phyloP scores from a whole-genome alignment of 2,329 filamentous ascomycete species.

The Aureobasidium sp. region DNA sequence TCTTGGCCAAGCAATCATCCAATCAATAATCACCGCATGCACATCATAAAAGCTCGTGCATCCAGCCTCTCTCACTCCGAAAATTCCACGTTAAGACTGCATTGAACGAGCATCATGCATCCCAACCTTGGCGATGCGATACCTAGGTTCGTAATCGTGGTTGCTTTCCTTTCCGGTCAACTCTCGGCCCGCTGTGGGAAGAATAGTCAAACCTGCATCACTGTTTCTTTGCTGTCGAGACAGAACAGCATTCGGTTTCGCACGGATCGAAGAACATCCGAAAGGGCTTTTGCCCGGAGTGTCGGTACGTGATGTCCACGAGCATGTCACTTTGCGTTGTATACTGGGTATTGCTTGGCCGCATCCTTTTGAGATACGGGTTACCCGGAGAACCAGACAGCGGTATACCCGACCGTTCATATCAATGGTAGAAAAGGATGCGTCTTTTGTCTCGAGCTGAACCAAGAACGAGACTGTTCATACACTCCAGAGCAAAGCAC shows the following conservation, averaged over 20 bases:
- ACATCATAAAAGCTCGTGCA: constrained; percentile 8
- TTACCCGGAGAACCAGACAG: not conserved
- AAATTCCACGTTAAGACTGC: not conserved
- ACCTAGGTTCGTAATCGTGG: not conserved
- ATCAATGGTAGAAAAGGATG: not conserved
- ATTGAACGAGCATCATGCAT: not conserved
- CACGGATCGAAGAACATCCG: not conserved
- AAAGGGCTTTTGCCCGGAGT: not conserved
- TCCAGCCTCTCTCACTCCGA: not conserved
- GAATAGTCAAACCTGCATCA: not conserved
- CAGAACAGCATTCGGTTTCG: not conserved
- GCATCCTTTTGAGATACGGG: not conserved
- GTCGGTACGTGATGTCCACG: not conserved
- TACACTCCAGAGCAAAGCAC: not conserved
- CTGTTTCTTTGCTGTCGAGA: not conserved
- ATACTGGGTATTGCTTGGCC: not conserved
- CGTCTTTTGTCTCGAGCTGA: not conserved
- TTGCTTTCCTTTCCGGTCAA: not conserved
- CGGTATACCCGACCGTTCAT: not conserved
- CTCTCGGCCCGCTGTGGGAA: not conserved
- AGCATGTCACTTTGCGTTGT: not conserved
- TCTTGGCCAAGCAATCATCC: not conserved
- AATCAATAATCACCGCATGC: constrained; percentile 1
- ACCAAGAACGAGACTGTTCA: not conserved
- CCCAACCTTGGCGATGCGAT: not conserved